phyloP scores from a whole-genome alignment of 139 green algal genomes.

The Bryopsis sp. region DNA sequence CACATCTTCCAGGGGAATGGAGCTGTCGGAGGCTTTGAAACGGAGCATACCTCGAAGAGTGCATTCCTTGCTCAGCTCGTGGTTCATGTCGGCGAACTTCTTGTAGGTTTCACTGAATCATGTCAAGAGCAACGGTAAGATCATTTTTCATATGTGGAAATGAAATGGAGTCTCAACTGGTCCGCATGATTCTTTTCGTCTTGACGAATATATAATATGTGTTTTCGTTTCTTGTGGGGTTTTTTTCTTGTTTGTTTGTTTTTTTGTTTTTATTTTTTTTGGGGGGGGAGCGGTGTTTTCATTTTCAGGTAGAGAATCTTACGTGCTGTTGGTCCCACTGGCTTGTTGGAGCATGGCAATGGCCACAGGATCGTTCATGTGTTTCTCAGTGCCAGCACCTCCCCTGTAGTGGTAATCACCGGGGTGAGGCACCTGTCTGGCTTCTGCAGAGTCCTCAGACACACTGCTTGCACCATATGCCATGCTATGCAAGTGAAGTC shows the following conservation, averaged over 20 bases:
- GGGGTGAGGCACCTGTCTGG: slow-evolving; percentile 46
- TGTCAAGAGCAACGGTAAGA: too few species aligned
- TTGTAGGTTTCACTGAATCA: slow-evolving; percentile 71
- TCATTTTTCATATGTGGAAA: too few species aligned
- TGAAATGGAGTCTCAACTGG: too few species aligned
- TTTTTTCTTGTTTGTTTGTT: too few species aligned
- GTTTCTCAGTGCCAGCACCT: slow-evolving; percentile 52
- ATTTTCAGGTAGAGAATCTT: too few species aligned
- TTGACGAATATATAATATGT: too few species aligned
- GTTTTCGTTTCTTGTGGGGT: too few species aligned
- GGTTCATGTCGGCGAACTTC: slow-evolving; percentile 51
- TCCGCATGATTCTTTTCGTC: too few species aligned
- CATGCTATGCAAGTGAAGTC: neutral
- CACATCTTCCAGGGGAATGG: slow-evolving; percentile 51
- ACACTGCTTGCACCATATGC: neutral
- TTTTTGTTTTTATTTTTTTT: too few species aligned
- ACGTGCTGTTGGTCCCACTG: slow-evolving; percentile 16
- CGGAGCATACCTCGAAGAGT: slow-evolving; percentile 82
- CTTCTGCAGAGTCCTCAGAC: slow-evolving; percentile 35
- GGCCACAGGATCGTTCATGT: slow-evolving; percentile 87
- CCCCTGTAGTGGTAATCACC: slow-evolving; percentile 80
- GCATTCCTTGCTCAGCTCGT: slow-evolving; percentile 46
- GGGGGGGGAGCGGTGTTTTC: too few species aligned
- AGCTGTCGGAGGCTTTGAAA: slow-evolving; percentile 48
- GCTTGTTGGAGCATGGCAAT: slow-evolving; percentile 85